Base-by-base conservation (phyloP, 2,329 filamentous ascomycete genomes). In the Ophiosphaerella narmari region DNA sequence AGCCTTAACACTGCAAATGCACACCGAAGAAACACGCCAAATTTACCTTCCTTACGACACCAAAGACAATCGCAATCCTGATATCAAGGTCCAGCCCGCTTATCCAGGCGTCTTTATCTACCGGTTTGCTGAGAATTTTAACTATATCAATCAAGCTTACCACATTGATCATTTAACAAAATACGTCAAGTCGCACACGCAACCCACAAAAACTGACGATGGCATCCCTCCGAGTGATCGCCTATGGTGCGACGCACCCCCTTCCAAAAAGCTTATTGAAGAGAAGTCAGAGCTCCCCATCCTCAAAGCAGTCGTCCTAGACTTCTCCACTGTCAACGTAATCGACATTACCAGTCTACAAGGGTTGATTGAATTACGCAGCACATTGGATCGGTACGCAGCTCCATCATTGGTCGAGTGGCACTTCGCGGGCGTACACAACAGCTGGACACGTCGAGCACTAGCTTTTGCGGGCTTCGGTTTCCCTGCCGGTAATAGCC, bases 101-200 rank as follows among this genome's bases (percentile, higher is more conserved):
- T 61, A 67, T 39, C 91, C 92, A 0, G 93, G 93, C 39, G 83
- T 97, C 59, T 96, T 97, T 76, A 95, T 97, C 66, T 97, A 96
- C 77, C 86, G 91, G 37, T 96, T 97, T 74, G 87, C 88, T 0
- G 91, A 96, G 75, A 89, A 90, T 38, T 95, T 95, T 80, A 95
- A 93, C 76, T 97, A 96, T 68, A 90, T 91, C 55, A 97, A 96
- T 61, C 90, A 90, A 16, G 90, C 89, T 60, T 86, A 89, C 68
- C 90, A 93, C 53, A 82, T 95, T 39, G 90, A 96, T 65, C 82
- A 90, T 66, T 80, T 96, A 43, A 83, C 85, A 2, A 75, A 81
- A 2, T 83, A 86, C 60, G 84, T 96, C 39, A 87, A 88, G 59
- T 72, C 79, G 9, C 50, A 66, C 31, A 70, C 67, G 2, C 59